Percentiles rank a stretch among this genome's conserved stretches.
These are phyloP conservation scores for Globisporangium abappressorium DNA, from an alignment of 352 stramenopile genomes.

Conservation along the genomic window DNA sequence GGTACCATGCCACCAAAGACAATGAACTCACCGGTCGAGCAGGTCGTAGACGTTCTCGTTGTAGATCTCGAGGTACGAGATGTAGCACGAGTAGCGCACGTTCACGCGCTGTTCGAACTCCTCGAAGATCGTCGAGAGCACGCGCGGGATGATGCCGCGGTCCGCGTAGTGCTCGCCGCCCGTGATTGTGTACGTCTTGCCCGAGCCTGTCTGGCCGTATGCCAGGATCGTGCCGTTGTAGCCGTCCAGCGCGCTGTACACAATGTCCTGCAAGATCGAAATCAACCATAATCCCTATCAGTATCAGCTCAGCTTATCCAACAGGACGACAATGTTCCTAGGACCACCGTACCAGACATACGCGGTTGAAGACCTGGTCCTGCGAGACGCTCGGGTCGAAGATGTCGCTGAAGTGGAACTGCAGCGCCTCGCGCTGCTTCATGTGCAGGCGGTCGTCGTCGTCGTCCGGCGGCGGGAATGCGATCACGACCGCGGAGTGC, in stretches of 20 bases:
- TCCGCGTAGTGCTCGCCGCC: constrained; percentile 92
- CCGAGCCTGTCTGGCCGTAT: constrained; percentile 68
- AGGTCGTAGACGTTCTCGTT: constrained; percentile 96
- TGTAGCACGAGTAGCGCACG: constrained; percentile 81
- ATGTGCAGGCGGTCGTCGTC: constrained; percentile 57
- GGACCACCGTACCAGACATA: constrained; percentile 41
- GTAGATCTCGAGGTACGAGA: constrained; percentile 98
- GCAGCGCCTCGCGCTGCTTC: constrained; percentile 67
- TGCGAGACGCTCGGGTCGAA: constrained; percentile 66
- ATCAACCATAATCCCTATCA: background rate
- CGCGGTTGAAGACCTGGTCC: constrained; percentile 66
- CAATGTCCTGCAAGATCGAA: constrained; percentile 45
- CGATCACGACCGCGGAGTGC: constrained; percentile 41
- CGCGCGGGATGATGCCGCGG: constrained; percentile 93
- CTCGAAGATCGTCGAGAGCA: constrained; percentile 92
- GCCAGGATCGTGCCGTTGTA: constrained; percentile 77
- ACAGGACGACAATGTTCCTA: background rate
- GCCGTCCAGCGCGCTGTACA: constrained; percentile 60
- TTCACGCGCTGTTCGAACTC: constrained; percentile 57
- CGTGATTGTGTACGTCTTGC: constrained; percentile 81
- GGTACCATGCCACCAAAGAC: background rate
- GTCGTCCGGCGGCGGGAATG: constrained; percentile 55
- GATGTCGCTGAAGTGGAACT: constrained; percentile 72
- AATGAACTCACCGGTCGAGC: constrained; percentile 47
- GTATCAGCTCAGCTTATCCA: background rate